Evolutionary conservation across 1,139 yeast species (phyloP).

Genomic region (Sporopachydermia cereana): DNA sequence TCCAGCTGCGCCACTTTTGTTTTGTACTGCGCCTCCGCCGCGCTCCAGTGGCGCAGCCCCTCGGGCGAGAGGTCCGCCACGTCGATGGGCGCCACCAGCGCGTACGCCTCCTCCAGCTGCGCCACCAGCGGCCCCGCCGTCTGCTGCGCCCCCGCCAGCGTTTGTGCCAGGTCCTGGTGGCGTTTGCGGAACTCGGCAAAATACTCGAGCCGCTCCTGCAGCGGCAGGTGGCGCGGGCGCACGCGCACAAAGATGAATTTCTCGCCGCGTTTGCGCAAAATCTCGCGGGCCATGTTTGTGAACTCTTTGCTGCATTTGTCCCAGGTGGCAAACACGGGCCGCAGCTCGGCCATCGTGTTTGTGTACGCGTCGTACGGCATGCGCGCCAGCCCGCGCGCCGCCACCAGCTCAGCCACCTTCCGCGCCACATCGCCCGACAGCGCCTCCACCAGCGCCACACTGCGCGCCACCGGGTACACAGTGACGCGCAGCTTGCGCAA

Average conservation of each 20-base stretch:
- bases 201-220: constrained; percentile 37
- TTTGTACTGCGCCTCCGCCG: constrained; percentile 30
- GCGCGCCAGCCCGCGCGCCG: constrained; percentile 25
- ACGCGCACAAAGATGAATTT: constrained; percentile 58
- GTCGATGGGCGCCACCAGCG: constrained; percentile 26
- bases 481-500: constrained; percentile 45
- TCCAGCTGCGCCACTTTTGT: constrained; percentile 35
- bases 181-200: constrained; percentile 37
- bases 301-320: constrained; percentile 44
- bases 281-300: constrained; percentile 55
- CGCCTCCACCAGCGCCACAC: constrained; percentile 53
- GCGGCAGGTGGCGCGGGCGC: constrained; percentile 32
- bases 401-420: constrained; percentile 20
- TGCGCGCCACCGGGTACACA: constrained; percentile 54
- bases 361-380: constrained; percentile 26
- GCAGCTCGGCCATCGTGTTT: constrained; percentile 16
- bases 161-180: constrained; percentile 39
- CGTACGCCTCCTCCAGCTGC: constrained; percentile 18
- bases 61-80: constrained; percentile 22
- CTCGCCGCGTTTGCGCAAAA: constrained; percentile 63
- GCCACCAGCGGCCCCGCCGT: neutral
- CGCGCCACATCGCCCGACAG: constrained; percentile 36
- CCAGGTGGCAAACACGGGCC: constrained; percentile 31
- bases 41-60: constrained; percentile 24
- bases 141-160: constrained; percentile 18